Base-by-base conservation (phyloP, 495 filamentous ascomycete species). In the Venustampulla echinocandica region DNA sequence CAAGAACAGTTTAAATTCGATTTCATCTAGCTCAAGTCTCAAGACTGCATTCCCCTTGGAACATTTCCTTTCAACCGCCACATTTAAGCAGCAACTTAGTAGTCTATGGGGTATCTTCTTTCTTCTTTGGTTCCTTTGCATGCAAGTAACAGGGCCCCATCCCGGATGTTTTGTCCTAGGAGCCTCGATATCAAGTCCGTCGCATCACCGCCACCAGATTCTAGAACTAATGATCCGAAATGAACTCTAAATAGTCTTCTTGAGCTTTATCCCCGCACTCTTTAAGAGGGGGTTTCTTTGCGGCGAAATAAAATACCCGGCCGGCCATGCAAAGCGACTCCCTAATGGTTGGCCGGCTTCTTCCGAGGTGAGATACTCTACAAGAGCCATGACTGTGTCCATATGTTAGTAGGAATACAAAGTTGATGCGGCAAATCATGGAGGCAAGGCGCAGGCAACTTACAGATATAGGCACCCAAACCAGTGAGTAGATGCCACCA, bases 401-500 rank as follows among this genome's bases (percentile, higher is more conserved):
- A 19, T 44, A 27, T n/a, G n/a, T n/a, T n/a, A 45, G 20, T 22
- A 45, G 18, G 4, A 30, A 47, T 36, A 10, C 1, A 23, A 20
- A n/a, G 25, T 1, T 18, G 28, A 10, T 2, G 14, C 3, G 22
- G 41, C 10, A 44, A 30, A 23, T 36, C 3, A 33, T 18, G 13
- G 27, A 17, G 23, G 46, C 20, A 42, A 1, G 10, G 33, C 18
- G 27, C 7, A 27, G 34, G 17, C 19, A 20, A 50, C 45, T 19
- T 43, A 55, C 47, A 54, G 11, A 52, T 57, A 46, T 60, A 60
- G 20, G 73, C 73, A 5, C 69, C 66, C 13, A 74, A 59, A 2
- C 68, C 74, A 2, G 74, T 77, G 30, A 73, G 62, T 18, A 78
- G 59, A 60, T 77, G 75, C 77, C 74, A 79, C 73, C 74, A 82